Base-by-base conservation (phyloP, 2,329 filamentous ascomycete species). In the Hypoxylon sp. region DNA sequence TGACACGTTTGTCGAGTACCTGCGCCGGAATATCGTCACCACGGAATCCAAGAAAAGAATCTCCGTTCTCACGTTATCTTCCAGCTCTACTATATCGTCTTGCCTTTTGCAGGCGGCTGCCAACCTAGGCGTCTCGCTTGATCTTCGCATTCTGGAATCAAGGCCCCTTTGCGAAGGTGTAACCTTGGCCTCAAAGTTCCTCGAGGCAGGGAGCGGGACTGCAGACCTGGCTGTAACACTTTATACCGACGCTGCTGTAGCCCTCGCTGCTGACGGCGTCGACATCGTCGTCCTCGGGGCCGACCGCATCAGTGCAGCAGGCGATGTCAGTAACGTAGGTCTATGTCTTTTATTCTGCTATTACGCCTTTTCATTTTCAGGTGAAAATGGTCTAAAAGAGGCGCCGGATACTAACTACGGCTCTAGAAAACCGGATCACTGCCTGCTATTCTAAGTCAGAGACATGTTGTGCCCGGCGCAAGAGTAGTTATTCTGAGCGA, bases 91-190 rank as follows among this genome's bases (percentile, higher is more conserved):
- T 0, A 87, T 91, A 65, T 80, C 78, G 2, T 75, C 81, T 15
- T 83, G 82, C 54, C 80, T 92, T 10, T 71, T 82, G 1, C 78
- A 83, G 29, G 78, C 82, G 2, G 77, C 84, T 10, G 70, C 74
- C 0, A 70, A 72, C 1, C 74, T 80, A 2, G 76, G 73, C 1
- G 75, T 83, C 6, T 72, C 67, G 0, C 74, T 91, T 7, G 84
- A 89, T 54, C 76, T 92, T 17, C 85, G 84, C 3, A 81, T 93
- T 31, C 82, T 93, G 2, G 90, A 92, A 75, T 92, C 90, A 2
- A 82, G 90, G 0, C 91, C 91, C 0, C 81, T 89, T 0, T 92
- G 85, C 69, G 90, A 93, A 78, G 91, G 90, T 6, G 87, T 87
- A 3, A 84, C 82, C 7, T 82, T 89, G 56, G 88, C 87, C 4